Evolutionary conservation across 2,329 filamentous ascomycete species (phyloP).

Genomic region (Balansia obtecta): DNA sequence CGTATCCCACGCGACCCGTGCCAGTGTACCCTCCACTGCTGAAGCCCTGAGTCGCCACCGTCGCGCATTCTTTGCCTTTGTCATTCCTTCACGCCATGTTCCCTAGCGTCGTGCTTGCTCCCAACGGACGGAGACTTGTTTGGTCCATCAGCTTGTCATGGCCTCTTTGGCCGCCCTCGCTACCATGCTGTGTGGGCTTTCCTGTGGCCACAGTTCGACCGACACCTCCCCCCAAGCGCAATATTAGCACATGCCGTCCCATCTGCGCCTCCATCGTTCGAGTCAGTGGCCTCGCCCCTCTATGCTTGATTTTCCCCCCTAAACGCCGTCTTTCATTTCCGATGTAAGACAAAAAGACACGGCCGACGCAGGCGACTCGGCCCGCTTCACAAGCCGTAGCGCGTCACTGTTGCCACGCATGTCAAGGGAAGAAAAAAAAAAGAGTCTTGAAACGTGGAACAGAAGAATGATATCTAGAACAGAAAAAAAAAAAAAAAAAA

Average conservation of each 20-base stretch:
- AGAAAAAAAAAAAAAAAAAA: neutral
- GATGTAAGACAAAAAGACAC: slow-evolving; percentile 2
- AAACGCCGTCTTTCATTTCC: slow-evolving; percentile 9
- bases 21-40: neutral
- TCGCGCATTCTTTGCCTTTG: neutral
- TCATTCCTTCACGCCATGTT: neutral
- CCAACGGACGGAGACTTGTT: neutral
- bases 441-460: neutral
- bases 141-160: neutral
- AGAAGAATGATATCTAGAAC: neutral
- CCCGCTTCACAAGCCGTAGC: neutral
- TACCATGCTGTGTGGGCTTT: neutral
- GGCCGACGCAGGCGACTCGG: neutral
- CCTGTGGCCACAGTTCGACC: neutral
- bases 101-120: neutral
- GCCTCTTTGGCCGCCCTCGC: neutral
- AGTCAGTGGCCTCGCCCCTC: slow-evolving; percentile 4
- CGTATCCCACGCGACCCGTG: neutral
- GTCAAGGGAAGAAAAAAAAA: slow-evolving; percentile 1
- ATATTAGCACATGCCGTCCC: slow-evolving; percentile 5
- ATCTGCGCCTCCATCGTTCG: slow-evolving; percentile 1
- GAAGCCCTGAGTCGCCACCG: neutral
- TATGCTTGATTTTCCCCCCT: slow-evolving; percentile 6
- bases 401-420: slow-evolving; percentile 1
- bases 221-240: neutral